Base-by-base conservation (phyloP, 495 filamentous ascomycete genomes). In the Lophiotrema nucula region DNA sequence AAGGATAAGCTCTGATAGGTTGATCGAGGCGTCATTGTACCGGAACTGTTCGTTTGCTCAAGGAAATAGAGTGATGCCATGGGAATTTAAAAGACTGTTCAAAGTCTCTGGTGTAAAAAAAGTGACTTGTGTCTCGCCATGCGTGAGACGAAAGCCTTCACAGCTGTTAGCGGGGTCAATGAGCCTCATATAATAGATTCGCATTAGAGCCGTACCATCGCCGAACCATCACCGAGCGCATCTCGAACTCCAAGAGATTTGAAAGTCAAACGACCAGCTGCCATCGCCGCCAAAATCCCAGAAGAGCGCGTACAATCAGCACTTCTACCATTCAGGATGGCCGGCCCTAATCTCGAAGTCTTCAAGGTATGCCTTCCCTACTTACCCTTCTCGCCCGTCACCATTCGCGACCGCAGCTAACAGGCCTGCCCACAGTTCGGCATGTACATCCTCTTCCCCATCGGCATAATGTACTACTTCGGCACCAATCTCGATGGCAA, bases 401-500 rank as follows among this genome's bases (percentile, higher is more conserved):
- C 44, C 41, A 46, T 38, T 53, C 44, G 46, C 48, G 13, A 31
- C 21, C 39, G 19, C 39, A 23, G 3, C 24, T 56, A 41, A 64
- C 49, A n/a, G 15, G 48, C 38, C 25, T 23, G 23, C 55, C 11
- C 16, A 5, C 56, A 97, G 92, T 97, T 97, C 76, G 90, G 92
- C 76, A 88, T 92, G 81, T 98, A 97, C 77, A 87, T 98, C 75
- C 85, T 97, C 79, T 97, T 98, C 75, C 93, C 93, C 21, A 97
- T 98, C 65, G 91, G 88, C 59, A 89, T 93, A 77, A 98, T 98
- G 93, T 98, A 96, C 79, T 98, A 98, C 76, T 98, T 97, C 78
- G 93, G 93, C 70, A 96, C 91, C 39, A 99, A 99, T 72, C 88
- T 99, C 59, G 93, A 99, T 73, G 81, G 84, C 51, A 86, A 88